Evolutionary conservation across 1,139 yeast species (phyloP).

Genomic region (Hyphopichia fennica): DNA sequence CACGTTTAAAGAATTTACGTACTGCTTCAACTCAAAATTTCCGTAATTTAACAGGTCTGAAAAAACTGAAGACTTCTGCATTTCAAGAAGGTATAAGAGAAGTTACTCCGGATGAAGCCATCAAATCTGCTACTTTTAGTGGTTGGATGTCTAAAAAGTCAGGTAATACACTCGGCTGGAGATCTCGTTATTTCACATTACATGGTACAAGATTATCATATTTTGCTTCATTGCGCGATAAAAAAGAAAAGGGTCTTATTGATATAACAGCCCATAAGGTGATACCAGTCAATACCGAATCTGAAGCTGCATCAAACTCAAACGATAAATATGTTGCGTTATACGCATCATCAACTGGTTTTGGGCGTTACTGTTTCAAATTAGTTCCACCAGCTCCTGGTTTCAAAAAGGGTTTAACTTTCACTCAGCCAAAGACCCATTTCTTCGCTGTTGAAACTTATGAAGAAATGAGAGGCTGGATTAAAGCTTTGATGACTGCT

Average conservation of each 20-base stretch:
- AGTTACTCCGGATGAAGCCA: conserved; percentile 76
- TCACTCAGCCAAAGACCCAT: conserved; percentile 94
- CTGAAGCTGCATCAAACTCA: conserved; percentile 60
- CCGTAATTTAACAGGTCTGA: conserved; percentile 40
- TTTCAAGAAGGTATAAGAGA: conserved; percentile 87
- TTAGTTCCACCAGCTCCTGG: conserved; percentile 98
- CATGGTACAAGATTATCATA: conserved; percentile 94
- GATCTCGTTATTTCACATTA: conserved; percentile 80
- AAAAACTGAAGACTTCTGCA: conserved; percentile 78
- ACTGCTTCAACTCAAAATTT: conserved; percentile 48
- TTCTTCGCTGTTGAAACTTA: conserved; percentile 91
- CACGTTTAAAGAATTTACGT: conserved; percentile 41
- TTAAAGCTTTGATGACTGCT: conserved; percentile 91
- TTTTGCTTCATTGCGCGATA: conserved; percentile 77
- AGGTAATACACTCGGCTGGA: conserved; percentile 90
- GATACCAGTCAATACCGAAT: conserved; percentile 50
- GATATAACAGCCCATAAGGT: conserved; percentile 96
- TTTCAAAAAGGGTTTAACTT: conserved; percentile 87
- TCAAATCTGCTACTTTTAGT: conserved; percentile 69
- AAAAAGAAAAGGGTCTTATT: conserved; percentile 85
- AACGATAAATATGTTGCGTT: conserved; percentile 79
- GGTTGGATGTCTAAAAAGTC: conserved; percentile 95
- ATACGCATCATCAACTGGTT: conserved; percentile 91
- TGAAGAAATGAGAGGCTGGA: conserved; percentile 94
- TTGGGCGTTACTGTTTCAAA: conserved; percentile 90